These are phyloP conservation scores for Aspergillus sp. DNA, from an alignment of 2,329 filamentous ascomycete genomes.

Conservation along the genomic window DNA sequence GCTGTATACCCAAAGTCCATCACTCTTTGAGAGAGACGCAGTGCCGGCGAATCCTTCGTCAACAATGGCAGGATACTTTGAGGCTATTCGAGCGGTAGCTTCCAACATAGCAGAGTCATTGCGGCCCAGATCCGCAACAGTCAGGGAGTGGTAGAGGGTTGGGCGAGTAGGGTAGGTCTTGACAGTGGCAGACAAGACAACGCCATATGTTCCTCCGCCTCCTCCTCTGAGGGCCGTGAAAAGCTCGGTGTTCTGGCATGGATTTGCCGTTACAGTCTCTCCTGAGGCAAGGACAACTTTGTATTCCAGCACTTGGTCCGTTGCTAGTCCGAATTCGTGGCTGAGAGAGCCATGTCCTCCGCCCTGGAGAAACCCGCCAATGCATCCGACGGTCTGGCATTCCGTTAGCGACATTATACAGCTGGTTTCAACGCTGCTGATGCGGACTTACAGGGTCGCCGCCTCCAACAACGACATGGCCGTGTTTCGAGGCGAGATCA, in stretches of 20 bases:
- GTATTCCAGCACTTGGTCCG: conserved; percentile 47
- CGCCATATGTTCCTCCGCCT: too few species aligned
- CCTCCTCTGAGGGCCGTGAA: not conserved
- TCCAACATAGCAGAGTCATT: conserved; percentile 1
- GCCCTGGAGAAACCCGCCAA: conserved; percentile 42
- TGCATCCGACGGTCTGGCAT: conserved; percentile 19
- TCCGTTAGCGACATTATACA: not conserved
- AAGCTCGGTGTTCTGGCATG: conserved; percentile 32
- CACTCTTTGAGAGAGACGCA: not conserved
- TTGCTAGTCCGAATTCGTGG: conserved; percentile 43
- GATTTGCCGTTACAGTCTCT: conserved; percentile 32
- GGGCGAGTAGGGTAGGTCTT: conserved; percentile 8
- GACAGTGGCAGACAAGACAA: too few species aligned
- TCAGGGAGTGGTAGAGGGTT: conserved; percentile 7
- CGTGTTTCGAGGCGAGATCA: conserved; percentile 23
- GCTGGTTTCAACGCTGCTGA: too few species aligned
- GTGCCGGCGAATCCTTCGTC: conserved; percentile 16
- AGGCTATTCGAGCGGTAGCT: conserved; percentile 1
- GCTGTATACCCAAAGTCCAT: conserved; percentile 2
- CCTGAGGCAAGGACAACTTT: conserved; percentile 44
- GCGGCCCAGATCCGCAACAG: not conserved
- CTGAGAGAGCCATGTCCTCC: conserved; percentile 44
- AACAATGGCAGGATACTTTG: conserved; percentile 9
- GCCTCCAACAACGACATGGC: conserved; percentile 32
- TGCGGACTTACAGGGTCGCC: conserved; percentile 17